Conservation (phyloP, 768 basidiomycete genomes). For the Tricholoma hemisulphureum region DNA sequence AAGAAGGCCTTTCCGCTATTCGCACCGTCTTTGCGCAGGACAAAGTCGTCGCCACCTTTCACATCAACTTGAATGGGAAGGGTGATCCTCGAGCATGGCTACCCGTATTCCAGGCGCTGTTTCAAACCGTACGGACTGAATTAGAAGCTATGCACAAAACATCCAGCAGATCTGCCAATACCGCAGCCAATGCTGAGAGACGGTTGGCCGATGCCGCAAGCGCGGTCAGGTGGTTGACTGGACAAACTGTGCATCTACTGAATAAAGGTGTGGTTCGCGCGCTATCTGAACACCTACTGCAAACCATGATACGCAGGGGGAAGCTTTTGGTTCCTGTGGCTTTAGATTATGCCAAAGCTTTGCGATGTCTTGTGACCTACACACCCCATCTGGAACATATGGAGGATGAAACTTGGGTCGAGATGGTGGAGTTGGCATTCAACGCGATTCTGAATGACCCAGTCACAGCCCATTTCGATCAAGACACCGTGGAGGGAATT, state of each 20-base stretch:
- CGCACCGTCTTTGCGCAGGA: conserved; percentile 51
- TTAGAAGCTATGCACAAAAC: conserved; percentile 45
- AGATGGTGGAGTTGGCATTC: conserved; percentile 68
- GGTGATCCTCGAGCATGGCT: conserved; percentile 51
- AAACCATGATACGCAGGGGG: conserved; percentile 53
- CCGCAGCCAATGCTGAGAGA: conserved; percentile 46
- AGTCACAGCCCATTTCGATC: conserved; percentile 32
- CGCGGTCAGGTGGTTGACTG: conserved; percentile 70
- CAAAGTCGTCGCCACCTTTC: conserved; percentile 44
- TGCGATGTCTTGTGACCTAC: conserved; percentile 63
- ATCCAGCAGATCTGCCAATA: conserved; percentile 38
- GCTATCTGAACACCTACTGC: conserved; percentile 63
- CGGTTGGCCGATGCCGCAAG: conserved; percentile 67
- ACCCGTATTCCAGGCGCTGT: conserved; percentile 70
- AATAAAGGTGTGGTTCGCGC: conserved; percentile 53
- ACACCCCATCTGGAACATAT: conserved; percentile 79
- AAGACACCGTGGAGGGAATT: conserved; percentile 30
- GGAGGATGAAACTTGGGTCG: conserved; percentile 62
- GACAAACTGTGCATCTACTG: conserved; percentile 56
- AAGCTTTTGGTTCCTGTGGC: conserved; percentile 63
- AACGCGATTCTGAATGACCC: conserved; percentile 71
- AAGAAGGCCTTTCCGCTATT: conserved; percentile 57
- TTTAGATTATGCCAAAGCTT: conserved; percentile 77
- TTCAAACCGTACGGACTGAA: conserved; percentile 63
- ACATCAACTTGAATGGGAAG: conserved; percentile 35